phyloP scores from a whole-genome alignment of 371 early-diverging fungal species.

The Apophysomyces ossiformis region DNA sequence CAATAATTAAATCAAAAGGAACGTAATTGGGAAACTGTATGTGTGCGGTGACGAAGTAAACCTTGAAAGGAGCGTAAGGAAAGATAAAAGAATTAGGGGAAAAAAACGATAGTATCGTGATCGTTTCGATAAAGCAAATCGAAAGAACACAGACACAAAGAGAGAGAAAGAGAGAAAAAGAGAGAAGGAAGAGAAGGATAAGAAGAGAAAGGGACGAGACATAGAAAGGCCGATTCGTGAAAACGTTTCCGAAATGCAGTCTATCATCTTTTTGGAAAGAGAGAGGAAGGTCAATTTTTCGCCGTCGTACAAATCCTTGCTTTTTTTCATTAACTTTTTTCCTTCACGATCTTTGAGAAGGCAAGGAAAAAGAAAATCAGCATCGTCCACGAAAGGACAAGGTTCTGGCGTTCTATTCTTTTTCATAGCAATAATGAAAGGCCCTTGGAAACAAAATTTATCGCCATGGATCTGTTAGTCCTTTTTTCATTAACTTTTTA shows the following conservation, averaged over 20 bases:
- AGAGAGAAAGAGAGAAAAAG: conserved; percentile 7
- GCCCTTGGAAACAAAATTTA: too few relatives aligned
- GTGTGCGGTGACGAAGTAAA: too few relatives aligned
- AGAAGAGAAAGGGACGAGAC: conserved; percentile 1
- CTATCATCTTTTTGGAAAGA: neutral
- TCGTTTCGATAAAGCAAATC: too few relatives aligned
- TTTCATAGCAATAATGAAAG: neutral
- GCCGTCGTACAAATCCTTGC: conserved; percentile 1
- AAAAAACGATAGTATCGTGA: too few relatives aligned
- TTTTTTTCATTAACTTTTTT: conserved; percentile 6
- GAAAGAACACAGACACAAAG: too few relatives aligned
- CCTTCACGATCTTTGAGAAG: neutral
- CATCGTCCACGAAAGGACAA: neutral
- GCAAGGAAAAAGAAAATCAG: neutral
- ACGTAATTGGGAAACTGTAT: neutral
- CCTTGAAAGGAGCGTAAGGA: too few relatives aligned
- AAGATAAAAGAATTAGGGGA: too few relatives aligned
- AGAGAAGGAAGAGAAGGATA: conserved; percentile 14
- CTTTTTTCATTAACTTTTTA: too few relatives aligned
- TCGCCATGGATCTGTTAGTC: too few relatives aligned
- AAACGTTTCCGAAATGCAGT: neutral
- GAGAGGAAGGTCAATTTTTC: too few relatives aligned
- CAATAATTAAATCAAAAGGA: neutral
- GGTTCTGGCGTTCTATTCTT: neutral
- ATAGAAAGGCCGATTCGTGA: neutral